phyloP scores from a whole-genome alignment of 345 rosid genomes.

The Eucalyptus shirleyi region DNA sequence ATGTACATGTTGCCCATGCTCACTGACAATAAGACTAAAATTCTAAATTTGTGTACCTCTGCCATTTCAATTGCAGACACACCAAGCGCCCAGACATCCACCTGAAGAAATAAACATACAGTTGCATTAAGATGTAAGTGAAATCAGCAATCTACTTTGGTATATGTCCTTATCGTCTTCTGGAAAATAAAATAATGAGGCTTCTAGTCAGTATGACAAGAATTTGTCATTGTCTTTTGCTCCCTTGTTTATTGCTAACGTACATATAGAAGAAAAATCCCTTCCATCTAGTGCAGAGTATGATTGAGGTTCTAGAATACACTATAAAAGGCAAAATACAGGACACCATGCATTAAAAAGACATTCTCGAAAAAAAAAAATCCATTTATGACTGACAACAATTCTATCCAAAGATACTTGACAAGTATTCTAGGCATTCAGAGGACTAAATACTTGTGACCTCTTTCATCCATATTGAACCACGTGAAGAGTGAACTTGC shows the following conservation, averaged over 20 bases:
- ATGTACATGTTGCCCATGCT: background rate
- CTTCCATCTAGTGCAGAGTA: background rate
- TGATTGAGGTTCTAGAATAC: background rate
- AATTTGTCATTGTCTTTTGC: background rate
- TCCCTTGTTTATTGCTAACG: background rate
- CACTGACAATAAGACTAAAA: background rate
- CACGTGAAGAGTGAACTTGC: background rate
- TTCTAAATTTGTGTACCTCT: conserved; percentile 45
- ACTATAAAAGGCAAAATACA: background rate
- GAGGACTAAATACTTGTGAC: background rate
- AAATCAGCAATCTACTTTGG: background rate
- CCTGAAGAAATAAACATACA: conserved; percentile 31
- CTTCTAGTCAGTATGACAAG: background rate
- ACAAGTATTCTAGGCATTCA: background rate
- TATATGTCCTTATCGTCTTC: background rate
- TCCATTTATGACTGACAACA: background rate
- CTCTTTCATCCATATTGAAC: background rate
- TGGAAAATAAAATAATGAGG: background rate
- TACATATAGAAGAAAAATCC: background rate
- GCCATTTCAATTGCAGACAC: conserved; percentile 99
- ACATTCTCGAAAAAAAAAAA: background rate
- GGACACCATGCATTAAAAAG: background rate
- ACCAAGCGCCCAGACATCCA: conserved; percentile 99
- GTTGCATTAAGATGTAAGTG: background rate
- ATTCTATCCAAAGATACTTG: background rate